A percentile compares a stretch with the other conserved stretches of the same genome.
Conservation (phyloP, 2,329 filamentous ascomycete species). For the Cladophialophora bantiana region DNA sequence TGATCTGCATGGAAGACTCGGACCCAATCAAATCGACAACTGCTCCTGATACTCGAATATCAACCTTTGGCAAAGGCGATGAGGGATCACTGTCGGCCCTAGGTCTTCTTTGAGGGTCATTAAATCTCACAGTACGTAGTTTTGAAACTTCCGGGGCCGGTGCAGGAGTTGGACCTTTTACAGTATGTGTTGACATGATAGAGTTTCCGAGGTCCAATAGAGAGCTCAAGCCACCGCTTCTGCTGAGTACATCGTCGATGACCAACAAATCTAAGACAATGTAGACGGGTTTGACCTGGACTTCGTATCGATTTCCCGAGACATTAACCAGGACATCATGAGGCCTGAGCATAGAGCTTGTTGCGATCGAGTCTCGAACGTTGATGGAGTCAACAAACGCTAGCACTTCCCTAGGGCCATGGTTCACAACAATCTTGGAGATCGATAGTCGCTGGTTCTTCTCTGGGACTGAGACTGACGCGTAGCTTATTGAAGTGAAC, state of each 20-base stretch:
- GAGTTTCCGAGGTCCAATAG: constrained; percentile 88
- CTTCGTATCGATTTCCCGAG: constrained; percentile 54
- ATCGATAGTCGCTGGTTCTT: constrained; percentile 27
- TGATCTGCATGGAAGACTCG: constrained; percentile 74
- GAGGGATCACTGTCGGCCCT: constrained; percentile 30
- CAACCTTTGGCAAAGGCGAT: constrained; percentile 65
- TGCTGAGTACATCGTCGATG: constrained; percentile 84
- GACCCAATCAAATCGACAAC: constrained; percentile 78
- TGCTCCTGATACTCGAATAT: constrained; percentile 77
- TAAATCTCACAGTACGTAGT: constrained; percentile 64
- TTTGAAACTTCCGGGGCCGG: constrained; percentile 39
- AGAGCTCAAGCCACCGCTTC: constrained; percentile 90
- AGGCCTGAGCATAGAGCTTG: constrained; percentile 40
- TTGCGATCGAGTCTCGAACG: constrained; percentile 48
- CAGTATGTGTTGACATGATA: constrained; percentile 74
- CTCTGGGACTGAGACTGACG: constrained; percentile 5
- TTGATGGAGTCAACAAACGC: constrained; percentile 59
- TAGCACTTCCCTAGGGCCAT: constrained; percentile 58
- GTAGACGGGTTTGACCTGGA: constrained; percentile 78
- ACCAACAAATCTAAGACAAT: constrained; percentile 78
- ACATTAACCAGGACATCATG: constrained; percentile 36
- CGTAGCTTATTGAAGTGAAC: constrained; percentile 21
- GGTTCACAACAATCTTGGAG: constrained; percentile 56
- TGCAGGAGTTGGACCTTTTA: constrained; percentile 44
- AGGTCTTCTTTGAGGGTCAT: constrained; percentile 46